Percentiles rank a stretch among this genome's conserved stretches.
phyloP scores from a whole-genome alignment of 2,329 filamentous ascomycete species.

The Harringtonia aguacate region DNA sequence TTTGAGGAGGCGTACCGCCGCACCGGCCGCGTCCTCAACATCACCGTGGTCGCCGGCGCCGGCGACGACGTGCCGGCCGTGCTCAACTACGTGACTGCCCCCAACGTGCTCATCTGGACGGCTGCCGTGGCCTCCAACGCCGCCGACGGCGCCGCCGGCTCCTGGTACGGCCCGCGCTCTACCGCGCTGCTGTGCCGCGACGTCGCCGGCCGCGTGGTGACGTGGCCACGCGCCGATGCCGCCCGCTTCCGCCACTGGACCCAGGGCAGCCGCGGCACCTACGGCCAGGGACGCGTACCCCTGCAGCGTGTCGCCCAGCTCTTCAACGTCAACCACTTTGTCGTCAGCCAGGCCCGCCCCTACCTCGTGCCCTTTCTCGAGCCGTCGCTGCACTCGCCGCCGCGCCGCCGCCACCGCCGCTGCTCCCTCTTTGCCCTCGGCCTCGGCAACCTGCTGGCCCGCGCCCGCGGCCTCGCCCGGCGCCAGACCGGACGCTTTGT shows the following conservation, averaged over 20 bases:
- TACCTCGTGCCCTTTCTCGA: slow-evolving; percentile 81
- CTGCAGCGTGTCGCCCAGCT: slow-evolving; percentile 67
- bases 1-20: slow-evolving; percentile 86
- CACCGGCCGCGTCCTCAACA: slow-evolving; percentile 82
- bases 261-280: slow-evolving; percentile 48
- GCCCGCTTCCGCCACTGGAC: slow-evolving; percentile 59
- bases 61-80: slow-evolving; percentile 68
- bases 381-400: slow-evolving; percentile 68
- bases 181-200: slow-evolving; percentile 68
- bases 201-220: slow-evolving; percentile 47
- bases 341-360: slow-evolving; percentile 83
- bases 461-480: slow-evolving; percentile 26
- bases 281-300: slow-evolving; percentile 53
- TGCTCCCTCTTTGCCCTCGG: slow-evolving; percentile 34
- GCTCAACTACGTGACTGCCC: slow-evolving; percentile 85
- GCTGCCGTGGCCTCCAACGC: slow-evolving; percentile 69
- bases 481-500: slow-evolving; percentile 22
- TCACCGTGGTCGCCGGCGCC: slow-evolving; percentile 71
- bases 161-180: slow-evolving; percentile 57
- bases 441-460: slow-evolving; percentile 40
- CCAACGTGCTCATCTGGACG: slow-evolving; percentile 80
- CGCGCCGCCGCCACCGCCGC: slow-evolving; percentile 28
- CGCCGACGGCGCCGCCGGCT: slow-evolving; percentile 47
- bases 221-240: slow-evolving; percentile 58
- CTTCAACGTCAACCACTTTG: slow-evolving; percentile 92